phyloP scores from a whole-genome alignment of 2,329 filamentous ascomycete genomes.

The Trichoderma brevicompactum region DNA sequence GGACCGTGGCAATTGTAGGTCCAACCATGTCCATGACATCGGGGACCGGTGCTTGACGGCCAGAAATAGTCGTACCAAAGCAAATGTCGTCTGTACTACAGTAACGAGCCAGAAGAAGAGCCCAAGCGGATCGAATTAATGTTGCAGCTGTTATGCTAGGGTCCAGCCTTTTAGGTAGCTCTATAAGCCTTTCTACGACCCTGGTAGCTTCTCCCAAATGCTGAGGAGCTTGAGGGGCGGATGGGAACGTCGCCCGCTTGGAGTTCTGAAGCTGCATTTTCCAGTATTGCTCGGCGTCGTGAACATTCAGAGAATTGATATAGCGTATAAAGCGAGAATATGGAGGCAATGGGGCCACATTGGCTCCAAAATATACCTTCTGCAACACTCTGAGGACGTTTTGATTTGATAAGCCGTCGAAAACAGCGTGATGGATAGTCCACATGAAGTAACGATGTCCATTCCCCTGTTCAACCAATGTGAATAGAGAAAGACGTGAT shows the following conservation, averaged over 20 bases:
- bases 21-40: constrained; percentile 30
- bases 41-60: constrained; percentile 30
- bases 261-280: not conserved
- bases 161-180: not conserved
- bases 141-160: constrained; percentile 30
- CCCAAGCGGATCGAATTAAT: constrained; percentile 36
- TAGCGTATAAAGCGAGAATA: constrained; percentile 8
- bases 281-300: constrained; percentile 5
- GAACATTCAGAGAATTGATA: not conserved
- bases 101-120: constrained; percentile 44
- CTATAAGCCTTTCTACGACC: not conserved
- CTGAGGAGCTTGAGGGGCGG: not conserved
- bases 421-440: constrained; percentile 29
- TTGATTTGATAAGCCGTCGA: constrained; percentile 31
- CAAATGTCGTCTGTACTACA: constrained; percentile 36
- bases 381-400: not conserved
- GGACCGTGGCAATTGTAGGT: constrained; percentile 26
- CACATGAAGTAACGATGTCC: not conserved
- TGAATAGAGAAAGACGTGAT: not conserved
- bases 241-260: not conserved
- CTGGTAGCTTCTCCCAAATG: not conserved
- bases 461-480: not conserved
- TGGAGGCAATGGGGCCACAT: not conserved
- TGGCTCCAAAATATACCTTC: not conserved
- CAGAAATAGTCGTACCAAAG: constrained; percentile 32